Evolutionary conservation across 768 basidiomycete species (phyloP).

Genomic region (Pleurotus tuber-regium): DNA sequence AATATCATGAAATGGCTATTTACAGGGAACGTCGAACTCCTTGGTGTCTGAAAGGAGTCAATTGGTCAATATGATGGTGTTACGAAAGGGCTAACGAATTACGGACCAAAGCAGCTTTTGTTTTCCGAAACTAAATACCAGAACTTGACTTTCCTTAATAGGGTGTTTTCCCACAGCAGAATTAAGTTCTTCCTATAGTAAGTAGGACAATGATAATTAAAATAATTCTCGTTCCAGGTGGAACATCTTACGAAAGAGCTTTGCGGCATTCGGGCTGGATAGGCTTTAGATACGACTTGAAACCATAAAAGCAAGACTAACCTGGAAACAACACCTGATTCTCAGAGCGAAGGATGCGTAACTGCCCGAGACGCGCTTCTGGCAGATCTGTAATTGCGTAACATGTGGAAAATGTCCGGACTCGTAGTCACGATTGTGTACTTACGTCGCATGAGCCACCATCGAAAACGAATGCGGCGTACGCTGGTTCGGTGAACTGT

Average conservation of each 20-base stretch:
- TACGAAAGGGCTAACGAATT: no score
- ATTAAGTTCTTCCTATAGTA: not conserved
- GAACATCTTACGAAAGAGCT: not conserved
- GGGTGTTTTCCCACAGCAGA: no score
- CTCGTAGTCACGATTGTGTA: no score
- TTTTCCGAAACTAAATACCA: not conserved
- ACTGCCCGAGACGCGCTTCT: constrained; percentile 28
- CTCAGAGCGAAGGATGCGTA: constrained; percentile 49
- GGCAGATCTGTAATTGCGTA: constrained; percentile 43
- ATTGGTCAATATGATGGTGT: no score
- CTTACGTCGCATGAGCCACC: constrained; percentile 54
- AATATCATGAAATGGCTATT: no score
- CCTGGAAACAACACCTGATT: constrained; percentile 42
- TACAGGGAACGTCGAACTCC: no score
- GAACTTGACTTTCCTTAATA: no score
- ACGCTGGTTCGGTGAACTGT: constrained; percentile 51
- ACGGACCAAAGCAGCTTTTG: not conserved
- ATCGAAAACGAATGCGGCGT: constrained; percentile 66
- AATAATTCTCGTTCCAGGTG: no score
- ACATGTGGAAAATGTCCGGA: no score
- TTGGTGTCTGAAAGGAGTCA: no score
- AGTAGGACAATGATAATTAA: not conserved
- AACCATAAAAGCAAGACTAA: constrained; percentile 12
- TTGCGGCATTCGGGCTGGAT: constrained; percentile 1
- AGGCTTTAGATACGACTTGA: not conserved